Conservation (phyloP, 2,329 filamentous ascomycete species). For the Leptodontidium sp. region DNA sequence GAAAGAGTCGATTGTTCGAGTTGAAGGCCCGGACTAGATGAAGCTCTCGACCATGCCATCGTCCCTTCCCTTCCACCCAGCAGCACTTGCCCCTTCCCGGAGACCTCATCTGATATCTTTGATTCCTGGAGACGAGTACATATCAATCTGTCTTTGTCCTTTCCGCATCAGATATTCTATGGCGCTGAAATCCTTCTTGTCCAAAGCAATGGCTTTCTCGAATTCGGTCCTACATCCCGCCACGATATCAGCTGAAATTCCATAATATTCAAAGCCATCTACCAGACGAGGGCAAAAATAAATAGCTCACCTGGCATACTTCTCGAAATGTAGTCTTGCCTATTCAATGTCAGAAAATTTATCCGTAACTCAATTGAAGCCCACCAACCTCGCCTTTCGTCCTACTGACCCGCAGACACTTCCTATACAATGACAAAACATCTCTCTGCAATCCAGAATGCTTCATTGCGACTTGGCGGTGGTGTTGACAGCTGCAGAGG, state of each 20-base stretch:
- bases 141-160: conserved; percentile 71
- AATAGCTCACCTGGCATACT: conserved; percentile 65
- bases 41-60: neutral
- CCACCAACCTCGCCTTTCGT: conserved; percentile 77
- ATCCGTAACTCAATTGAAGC: conserved; percentile 17
- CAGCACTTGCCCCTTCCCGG: neutral
- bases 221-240: conserved; percentile 72
- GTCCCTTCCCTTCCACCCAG: conserved; percentile 30
- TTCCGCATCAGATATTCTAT: conserved; percentile 75
- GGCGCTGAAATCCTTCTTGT: conserved; percentile 74
- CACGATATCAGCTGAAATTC: conserved; percentile 8
- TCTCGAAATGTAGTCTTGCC: conserved; percentile 68
- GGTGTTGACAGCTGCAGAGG: conserved; percentile 9
- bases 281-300: conserved; percentile 1
- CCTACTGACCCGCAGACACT: conserved; percentile 81
- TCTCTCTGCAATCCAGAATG: conserved; percentile 91
- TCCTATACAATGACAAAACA: conserved; percentile 85
- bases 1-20: neutral
- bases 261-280: neutral
- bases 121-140: conserved; percentile 70
- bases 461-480: conserved; percentile 49
- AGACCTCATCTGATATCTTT: conserved; percentile 60
- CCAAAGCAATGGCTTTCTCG: conserved; percentile 64
- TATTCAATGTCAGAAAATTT: conserved; percentile 45
- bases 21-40: conserved; percentile 5